A percentile compares a stretch with the other conserved stretches of the same genome.
Conservation (phyloP, 768 basidiomycete species). For the Lactarius vividus region DNA sequence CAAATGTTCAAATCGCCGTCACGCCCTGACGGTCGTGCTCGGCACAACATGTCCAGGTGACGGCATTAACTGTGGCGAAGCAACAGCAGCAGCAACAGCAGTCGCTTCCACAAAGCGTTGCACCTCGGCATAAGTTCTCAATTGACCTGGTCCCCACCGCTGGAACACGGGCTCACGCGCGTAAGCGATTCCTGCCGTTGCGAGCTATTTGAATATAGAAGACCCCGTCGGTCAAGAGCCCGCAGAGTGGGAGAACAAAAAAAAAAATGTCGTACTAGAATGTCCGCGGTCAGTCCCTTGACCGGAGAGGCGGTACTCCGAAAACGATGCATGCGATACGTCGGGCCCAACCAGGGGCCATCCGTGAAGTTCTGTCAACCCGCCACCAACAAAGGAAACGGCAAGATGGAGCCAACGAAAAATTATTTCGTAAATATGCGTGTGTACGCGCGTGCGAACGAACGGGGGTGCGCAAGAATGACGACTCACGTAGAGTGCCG, state of each 20-base stretch:
- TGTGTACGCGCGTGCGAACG: too few species aligned
- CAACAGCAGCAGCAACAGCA: neutral
- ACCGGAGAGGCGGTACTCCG: slow-evolving; percentile 74
- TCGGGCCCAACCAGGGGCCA: slow-evolving; percentile 46
- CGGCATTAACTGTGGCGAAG: neutral
- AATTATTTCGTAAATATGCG: neutral
- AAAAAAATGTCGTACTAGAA: slow-evolving; percentile 52
- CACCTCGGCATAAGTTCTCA: slow-evolving; percentile 30
- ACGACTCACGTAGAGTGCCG: slow-evolving; percentile 62
- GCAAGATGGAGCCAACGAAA: neutral
- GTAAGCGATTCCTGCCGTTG: slow-evolving; percentile 67
- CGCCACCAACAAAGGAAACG: slow-evolving; percentile 2
- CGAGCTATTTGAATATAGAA: slow-evolving; percentile 45
- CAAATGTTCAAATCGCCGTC: neutral
- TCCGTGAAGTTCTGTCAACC: slow-evolving; percentile 46
- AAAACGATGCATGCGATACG: slow-evolving; percentile 84
- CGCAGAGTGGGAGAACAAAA: neutral
- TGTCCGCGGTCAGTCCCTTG: slow-evolving; percentile 81
- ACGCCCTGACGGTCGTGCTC: slow-evolving; percentile 2
- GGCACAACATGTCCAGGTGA: neutral
- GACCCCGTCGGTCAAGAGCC: neutral
- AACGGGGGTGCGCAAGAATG: neutral
- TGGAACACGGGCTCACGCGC: slow-evolving; percentile 48
- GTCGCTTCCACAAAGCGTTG: slow-evolving; percentile 26
- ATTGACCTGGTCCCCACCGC: slow-evolving; percentile 56